Conservation (phyloP, 192 early-diverging fungal species). For the Paraglomus brasilianum region DNA sequence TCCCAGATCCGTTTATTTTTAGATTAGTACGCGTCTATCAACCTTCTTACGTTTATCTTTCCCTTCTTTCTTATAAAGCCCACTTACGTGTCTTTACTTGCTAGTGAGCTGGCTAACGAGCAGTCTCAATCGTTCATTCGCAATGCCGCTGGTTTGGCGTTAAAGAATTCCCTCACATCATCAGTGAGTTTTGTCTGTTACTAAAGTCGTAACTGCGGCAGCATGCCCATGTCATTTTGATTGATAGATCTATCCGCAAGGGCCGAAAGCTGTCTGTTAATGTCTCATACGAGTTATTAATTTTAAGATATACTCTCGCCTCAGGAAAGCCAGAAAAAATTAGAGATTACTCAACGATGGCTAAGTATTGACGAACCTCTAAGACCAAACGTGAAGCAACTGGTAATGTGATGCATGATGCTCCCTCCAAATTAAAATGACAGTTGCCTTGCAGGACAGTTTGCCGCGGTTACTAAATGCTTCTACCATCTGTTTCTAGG, state of each 20-base stretch:
- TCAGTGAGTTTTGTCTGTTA: conserved; percentile 17
- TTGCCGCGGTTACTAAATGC: too few species aligned
- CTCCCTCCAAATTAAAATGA: background rate
- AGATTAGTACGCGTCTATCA: conserved; percentile 9
- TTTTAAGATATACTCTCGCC: background rate
- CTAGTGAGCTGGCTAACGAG: conserved; percentile 84
- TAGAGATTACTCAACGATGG: conserved; percentile 53
- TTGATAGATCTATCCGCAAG: conserved; percentile 3
- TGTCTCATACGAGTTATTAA: conserved; percentile 4
- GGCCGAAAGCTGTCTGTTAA: background rate
- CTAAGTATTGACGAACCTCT: conserved; percentile 53
- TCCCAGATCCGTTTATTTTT: conserved; percentile 5
- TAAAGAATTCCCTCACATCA: conserved; percentile 92
- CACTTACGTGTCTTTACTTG: conserved; percentile 65
- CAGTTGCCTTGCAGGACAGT: too few species aligned
- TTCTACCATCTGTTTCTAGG: conserved; percentile 35
- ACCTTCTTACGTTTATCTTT: background rate
- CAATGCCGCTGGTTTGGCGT: conserved; percentile 79
- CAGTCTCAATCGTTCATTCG: conserved; percentile 62
- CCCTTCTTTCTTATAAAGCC: conserved; percentile 46
- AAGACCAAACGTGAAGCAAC: conserved; percentile 70
- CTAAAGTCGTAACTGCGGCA: background rate
- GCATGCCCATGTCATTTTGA: background rate
- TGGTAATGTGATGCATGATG: conserved; percentile 34
- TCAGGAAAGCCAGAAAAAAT: background rate